These are phyloP conservation scores for Metschnikowia reukaufii DNA, from an alignment of 805 yeast species.

Conservation along the genomic window DNA sequence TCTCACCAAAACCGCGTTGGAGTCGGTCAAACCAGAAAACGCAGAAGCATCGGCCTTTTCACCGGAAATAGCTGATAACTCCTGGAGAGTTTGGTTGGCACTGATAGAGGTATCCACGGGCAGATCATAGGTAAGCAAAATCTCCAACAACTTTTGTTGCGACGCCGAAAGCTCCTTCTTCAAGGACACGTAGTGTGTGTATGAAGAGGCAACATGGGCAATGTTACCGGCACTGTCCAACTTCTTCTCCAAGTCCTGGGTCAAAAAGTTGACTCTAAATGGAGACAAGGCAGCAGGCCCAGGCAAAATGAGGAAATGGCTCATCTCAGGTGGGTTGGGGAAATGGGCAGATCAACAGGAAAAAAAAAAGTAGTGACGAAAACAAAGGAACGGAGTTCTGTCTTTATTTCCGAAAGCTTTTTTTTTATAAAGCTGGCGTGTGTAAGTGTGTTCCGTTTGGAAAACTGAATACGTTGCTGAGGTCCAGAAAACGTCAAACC, in stretches of 20 bases:
- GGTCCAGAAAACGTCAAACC: conserved; percentile 4
- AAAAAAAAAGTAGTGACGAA: conserved; percentile 1
- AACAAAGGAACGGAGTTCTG: too few species aligned
- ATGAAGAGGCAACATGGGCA: conserved; percentile 68
- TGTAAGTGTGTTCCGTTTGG: not conserved
- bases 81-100: conserved; percentile 41
- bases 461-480: not conserved
- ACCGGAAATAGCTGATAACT: conserved; percentile 28
- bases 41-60: conserved; percentile 18
- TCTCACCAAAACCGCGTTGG: conserved; percentile 57
- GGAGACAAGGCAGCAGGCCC: conserved; percentile 91
- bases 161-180: conserved; percentile 38
- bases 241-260: conserved; percentile 68
- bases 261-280: conserved; percentile 76
- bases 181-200: conserved; percentile 76
- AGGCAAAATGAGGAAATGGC: conserved; percentile 50
- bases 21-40: conserved; percentile 10
- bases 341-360: not conserved
- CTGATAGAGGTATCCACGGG: conserved; percentile 55
- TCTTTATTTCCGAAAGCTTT: not conserved
- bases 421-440: not conserved
- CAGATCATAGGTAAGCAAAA: conserved; percentile 72
- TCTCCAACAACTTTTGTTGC: conserved; percentile 51
- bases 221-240: conserved; percentile 63
- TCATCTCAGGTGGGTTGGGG: conserved; percentile 16